phyloP scores from a whole-genome alignment of 2,329 filamentous ascomycete genomes.

The Hypoxylon sp. region DNA sequence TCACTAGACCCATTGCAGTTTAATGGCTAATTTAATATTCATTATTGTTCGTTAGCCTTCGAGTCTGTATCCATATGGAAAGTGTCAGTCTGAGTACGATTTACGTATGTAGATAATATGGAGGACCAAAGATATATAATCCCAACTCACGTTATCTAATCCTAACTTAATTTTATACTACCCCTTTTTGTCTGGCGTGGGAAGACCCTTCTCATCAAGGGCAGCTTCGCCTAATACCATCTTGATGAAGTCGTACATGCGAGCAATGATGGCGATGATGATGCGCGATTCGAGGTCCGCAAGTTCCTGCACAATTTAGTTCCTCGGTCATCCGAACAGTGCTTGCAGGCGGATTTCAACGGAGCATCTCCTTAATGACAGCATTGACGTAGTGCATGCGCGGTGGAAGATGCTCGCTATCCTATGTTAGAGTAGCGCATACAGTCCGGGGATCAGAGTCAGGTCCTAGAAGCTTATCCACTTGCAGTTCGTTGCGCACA shows the following conservation, averaged over 20 bases:
- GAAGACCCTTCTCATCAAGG: slow-evolving; percentile 30
- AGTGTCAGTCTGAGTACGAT: neutral
- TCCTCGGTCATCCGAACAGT: slow-evolving; percentile 59
- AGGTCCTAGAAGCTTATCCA: slow-evolving; percentile 55
- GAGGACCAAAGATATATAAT: neutral
- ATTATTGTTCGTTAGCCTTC: slow-evolving; percentile 33
- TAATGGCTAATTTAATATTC: no score
- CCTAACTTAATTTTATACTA: slow-evolving; percentile 34
- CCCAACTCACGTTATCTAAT: slow-evolving; percentile 34
- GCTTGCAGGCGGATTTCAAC: slow-evolving; percentile 56
- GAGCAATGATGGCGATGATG: slow-evolving; percentile 52
- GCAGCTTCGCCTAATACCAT: slow-evolving; percentile 52
- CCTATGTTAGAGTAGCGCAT: slow-evolving; percentile 48
- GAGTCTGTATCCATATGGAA: slow-evolving; percentile 30
- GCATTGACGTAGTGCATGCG: slow-evolving; percentile 57
- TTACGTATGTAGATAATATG: neutral
- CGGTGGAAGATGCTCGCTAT: slow-evolving; percentile 53
- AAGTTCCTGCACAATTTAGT: slow-evolving; percentile 70
- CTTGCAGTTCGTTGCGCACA: slow-evolving; percentile 55
- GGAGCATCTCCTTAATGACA: slow-evolving; percentile 58
- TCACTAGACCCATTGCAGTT: no score
- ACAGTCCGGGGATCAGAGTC: slow-evolving; percentile 51
- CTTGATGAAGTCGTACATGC: slow-evolving; percentile 55
- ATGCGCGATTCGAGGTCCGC: slow-evolving; percentile 58
- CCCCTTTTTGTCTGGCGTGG: slow-evolving; percentile 21